Evolutionary conservation across 2,329 filamentous ascomycete genomes (phyloP), one percentile per base, ranked within the genome.

Genomic region (Ophiognomonia clavigignenti-juglandacearum): DNA sequence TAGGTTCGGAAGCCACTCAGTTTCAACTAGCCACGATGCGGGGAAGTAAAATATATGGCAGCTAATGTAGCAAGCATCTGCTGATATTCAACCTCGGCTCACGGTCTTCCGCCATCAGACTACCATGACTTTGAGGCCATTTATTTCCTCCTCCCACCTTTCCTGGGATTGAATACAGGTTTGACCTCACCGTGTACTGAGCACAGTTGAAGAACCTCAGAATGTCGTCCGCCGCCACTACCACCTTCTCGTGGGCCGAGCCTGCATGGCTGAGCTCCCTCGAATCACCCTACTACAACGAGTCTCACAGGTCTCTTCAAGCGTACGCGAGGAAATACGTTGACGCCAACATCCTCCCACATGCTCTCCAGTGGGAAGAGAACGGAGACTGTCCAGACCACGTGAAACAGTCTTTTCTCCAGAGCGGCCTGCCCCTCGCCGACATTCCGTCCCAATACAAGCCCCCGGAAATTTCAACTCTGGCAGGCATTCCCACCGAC

Each of bases 291-390:
- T 83, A 84, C 63, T 85, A 85, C 67, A 81, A 72, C 32, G 69
- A 73, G 6, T 75, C 76, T 1, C 82, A 85, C 59, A 71, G 73
- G 35, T 67, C 63, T 34, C 68, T 85, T 2, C 77, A 80, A 46
- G 69, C 75, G 36, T 71, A 69, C n/a, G 66, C 81, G 1, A 73
- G 82, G 32, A 61, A 70, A 24, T 84, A 83, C 51, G 68, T 82
- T 41, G 73, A 84, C 48, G 68, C 70, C 3, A 65, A 79, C 29
- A 69, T 85, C 45, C 64, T 74, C 3, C 78, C 79, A 0, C 69
- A 77, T 56, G 74, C 75, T 20, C 70, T 81, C 18, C 76, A 83
- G 45, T 85, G 80, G 81, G 82, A 85, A 57, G 70, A 68, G 4
- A 73, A 72, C 2, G 71, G 72, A 2, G 63, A 75, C 48, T 74